phyloP scores from a whole-genome alignment of 1,284 basidiomycete genomes.

The Xerocomus alliaceus region DNA sequence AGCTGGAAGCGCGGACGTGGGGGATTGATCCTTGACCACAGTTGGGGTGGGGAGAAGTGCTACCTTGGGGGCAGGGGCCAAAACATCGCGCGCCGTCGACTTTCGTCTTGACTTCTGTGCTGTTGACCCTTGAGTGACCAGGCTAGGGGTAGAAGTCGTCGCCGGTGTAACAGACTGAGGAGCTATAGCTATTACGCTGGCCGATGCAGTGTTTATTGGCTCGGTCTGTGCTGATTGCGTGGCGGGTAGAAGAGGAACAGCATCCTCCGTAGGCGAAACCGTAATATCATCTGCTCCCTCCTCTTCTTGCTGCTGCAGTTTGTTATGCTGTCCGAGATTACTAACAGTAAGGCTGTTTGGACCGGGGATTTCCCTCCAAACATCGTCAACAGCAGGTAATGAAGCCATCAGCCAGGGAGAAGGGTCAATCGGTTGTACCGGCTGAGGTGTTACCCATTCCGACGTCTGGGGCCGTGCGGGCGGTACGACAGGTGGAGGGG shows the following conservation, averaged over 20 bases:
- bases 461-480: constrained; percentile 27
- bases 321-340: constrained; percentile 66
- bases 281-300: constrained; percentile 14
- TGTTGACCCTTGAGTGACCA: constrained; percentile 11
- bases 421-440: constrained; percentile 41
- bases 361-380: constrained; percentile 53
- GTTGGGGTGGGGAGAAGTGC: constrained; percentile 17
- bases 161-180: constrained; percentile 17
- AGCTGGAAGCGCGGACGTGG: constrained; percentile 32
- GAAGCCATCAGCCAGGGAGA: constrained; percentile 62
- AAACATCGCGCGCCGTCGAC: constrained; percentile 37
- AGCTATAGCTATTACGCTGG: constrained; percentile 9
- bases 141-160: constrained; percentile 5
- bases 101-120: constrained; percentile 40
- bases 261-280: constrained; percentile 22
- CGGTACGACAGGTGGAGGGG: constrained; percentile 29
- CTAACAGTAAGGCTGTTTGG: constrained; percentile 59
- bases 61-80: constrained; percentile 33
- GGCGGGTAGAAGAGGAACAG: constrained; percentile 5
- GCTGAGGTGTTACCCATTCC: constrained; percentile 44
- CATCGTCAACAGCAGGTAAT: constrained; percentile 50
- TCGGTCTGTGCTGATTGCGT: constrained; percentile 22
- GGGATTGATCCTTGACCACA: constrained; percentile 31
- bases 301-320: constrained; percentile 44
- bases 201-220: constrained; percentile 18